Base-by-base conservation (phyloP, 2,329 filamentous ascomycete genomes). In the Neurospora crassa region DNA sequence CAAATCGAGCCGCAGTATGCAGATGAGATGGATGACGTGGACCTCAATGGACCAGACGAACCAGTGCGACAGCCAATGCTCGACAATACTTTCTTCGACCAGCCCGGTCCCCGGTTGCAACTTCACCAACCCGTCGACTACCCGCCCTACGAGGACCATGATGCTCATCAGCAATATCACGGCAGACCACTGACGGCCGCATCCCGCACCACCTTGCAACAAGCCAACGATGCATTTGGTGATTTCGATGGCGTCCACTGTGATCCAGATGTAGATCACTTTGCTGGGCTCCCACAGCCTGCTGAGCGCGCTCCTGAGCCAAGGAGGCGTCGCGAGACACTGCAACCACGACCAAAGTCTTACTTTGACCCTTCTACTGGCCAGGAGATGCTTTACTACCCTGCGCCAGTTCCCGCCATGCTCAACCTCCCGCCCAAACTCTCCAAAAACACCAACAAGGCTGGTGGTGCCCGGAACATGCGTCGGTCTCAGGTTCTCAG, bases 351-450 rank as follows among this genome's bases (percentile, higher is more conserved):
- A 20, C 85, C 88, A 12, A 84, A 87, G 73, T 89, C 89, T 0
- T 90, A 89, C 78, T 81, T 88, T 77, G 85, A 90, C 77, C 88
- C 88, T 1, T 83, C 86, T 37, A 90, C 90, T 1, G 91, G 89
- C 5, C 89, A 95, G 75, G 85, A 90, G 76, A 97, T 98, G 92
- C 89, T 97, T 11, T 98, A 91, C 81, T 99, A 99, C 79, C 96
- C 96, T 16, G 96, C 96, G 3, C 94, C 93, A 1, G 96, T 99
- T 2, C 96, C 96, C 3, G 90, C 92, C 73, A 94, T 97, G 90
- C 86, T 99, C 71, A 98, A 97, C 76, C 83, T 99, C 14, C 96
- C 96, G 0, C 93, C 94, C 67, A 92, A 93, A 76, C 83, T 98
- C 69, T 97, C 94, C 0, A 92, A 90, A 76, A 86, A 89, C 69